A percentile compares a stretch with the other conserved stretches of the same genome.
Conservation (phyloP, 495 filamentous ascomycete species). For the Trichocladium uniseriatum region DNA sequence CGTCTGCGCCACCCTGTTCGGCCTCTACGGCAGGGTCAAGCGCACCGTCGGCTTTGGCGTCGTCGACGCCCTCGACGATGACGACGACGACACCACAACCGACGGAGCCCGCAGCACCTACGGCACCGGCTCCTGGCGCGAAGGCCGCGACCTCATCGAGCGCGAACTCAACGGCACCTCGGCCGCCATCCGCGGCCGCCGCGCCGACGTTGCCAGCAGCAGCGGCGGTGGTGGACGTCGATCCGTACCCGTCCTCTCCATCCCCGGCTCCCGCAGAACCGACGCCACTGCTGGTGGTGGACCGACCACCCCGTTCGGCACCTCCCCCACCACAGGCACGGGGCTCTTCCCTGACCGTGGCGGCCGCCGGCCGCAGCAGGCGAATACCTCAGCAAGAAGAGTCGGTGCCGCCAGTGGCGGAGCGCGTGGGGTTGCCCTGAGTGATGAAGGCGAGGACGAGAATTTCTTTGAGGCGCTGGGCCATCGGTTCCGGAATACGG, state of each 20-base stretch:
- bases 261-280: slow-evolving; percentile 16
- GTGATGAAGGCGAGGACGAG: slow-evolving; percentile 57
- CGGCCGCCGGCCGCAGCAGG: slow-evolving; percentile 17
- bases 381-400: slow-evolving; percentile 26
- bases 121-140: slow-evolving; percentile 80
- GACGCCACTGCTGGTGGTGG: slow-evolving; percentile 5
- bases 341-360: not conserved
- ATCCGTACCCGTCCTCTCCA: slow-evolving; percentile 31
- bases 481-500: slow-evolving; percentile 80
- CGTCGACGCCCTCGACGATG: slow-evolving; percentile 64
- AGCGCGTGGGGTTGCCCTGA: slow-evolving; percentile 10
- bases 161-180: slow-evolving; percentile 64
- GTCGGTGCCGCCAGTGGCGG: slow-evolving; percentile 7
- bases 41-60: slow-evolving; percentile 68
- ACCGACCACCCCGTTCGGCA: slow-evolving; percentile 34
- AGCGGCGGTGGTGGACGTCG: slow-evolving; percentile 12
- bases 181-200: slow-evolving; percentile 25
- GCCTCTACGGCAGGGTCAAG: slow-evolving; percentile 75
- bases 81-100: slow-evolving; percentile 45
- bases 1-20: slow-evolving; percentile 72
- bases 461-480: slow-evolving; percentile 74
- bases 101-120: slow-evolving; percentile 41
- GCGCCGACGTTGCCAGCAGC: slow-evolving; percentile 19
- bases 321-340: slow-evolving; percentile 28
- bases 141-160: slow-evolving; percentile 89